Evolutionary conservation across 441 rosid genomes (phyloP).

Genomic region (Aquilaria agallochum): DNA sequence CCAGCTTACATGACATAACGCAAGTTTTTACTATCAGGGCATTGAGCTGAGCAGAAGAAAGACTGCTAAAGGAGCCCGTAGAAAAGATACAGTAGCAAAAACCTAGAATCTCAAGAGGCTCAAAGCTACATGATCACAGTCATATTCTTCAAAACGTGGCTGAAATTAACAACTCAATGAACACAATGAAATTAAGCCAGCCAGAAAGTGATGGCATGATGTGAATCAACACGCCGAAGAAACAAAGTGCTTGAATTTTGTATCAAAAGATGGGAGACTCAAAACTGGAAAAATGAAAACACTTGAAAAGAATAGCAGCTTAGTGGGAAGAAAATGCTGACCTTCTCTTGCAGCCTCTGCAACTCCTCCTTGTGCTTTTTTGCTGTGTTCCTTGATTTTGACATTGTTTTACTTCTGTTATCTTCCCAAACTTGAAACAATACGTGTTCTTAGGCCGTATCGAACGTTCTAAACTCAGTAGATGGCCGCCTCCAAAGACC

Average conservation of each 20-base stretch:
- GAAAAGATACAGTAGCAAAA: too few relatives aligned
- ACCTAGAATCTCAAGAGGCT: too few relatives aligned
- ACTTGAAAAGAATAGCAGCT: neutral
- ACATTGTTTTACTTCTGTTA: conserved; percentile 12
- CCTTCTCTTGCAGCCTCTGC: conserved; percentile 65
- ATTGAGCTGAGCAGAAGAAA: neutral
- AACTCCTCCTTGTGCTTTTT: conserved; percentile 69
- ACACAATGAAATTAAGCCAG: neutral
- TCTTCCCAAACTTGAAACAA: conserved; percentile 10
- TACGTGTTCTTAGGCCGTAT: conserved; percentile 16
- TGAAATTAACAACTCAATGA: neutral
- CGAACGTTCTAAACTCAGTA: conserved; percentile 26
- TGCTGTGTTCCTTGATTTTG: conserved; percentile 46
- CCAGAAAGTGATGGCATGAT: neutral
- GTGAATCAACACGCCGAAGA: neutral
- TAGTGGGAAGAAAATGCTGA: conserved; percentile 12
- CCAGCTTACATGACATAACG: neutral
- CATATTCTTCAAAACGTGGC: neutral
- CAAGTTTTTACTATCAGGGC: neutral
- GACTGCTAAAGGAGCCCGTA: too few relatives aligned
- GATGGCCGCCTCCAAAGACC: neutral
- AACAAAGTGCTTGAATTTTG: neutral
- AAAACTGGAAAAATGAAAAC: neutral
- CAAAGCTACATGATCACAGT: neutral
- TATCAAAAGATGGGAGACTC: neutral